Conservation (phyloP, 108 stramenopile species). For the Fragilaria radians region DNA sequence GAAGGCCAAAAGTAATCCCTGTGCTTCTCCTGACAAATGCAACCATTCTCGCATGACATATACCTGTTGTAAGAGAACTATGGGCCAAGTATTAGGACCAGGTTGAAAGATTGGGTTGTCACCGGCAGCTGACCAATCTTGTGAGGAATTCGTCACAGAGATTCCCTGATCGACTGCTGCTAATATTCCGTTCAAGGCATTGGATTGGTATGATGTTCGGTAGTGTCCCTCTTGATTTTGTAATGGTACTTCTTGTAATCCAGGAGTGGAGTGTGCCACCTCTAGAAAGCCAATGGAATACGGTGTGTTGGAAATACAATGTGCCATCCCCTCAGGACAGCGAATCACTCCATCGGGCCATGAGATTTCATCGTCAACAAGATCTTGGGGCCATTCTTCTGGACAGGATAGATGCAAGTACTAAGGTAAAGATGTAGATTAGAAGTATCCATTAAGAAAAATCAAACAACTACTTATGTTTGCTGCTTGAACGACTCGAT, state of each 20-base stretch:
- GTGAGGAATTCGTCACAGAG: neutral
- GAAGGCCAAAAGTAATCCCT: conserved; percentile 45
- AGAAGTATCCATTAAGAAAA: too few species aligned
- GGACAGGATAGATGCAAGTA: conserved; percentile 46
- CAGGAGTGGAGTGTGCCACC: conserved; percentile 21
- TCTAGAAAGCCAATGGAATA: conserved; percentile 85
- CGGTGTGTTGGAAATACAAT: conserved; percentile 40
- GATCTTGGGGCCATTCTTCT: conserved; percentile 51
- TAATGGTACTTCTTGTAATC: neutral
- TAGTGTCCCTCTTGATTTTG: neutral
- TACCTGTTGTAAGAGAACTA: conserved; percentile 71
- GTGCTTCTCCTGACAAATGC: conserved; percentile 42
- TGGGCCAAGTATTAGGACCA: conserved; percentile 67
- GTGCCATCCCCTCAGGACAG: conserved; percentile 62
- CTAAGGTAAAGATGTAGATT: too few species aligned
- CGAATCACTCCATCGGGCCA: conserved; percentile 52
- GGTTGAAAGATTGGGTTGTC: conserved; percentile 9
- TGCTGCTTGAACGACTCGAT: too few species aligned
- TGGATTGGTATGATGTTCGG: neutral
- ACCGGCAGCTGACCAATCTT: neutral
- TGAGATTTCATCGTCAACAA: conserved; percentile 26
- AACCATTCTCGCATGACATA: conserved; percentile 43
- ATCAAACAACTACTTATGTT: too few species aligned
- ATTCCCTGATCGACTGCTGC: neutral
- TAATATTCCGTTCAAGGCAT: neutral